Base-by-base conservation (phyloP, 768 basidiomycete species). In the Kwoniella pini region DNA sequence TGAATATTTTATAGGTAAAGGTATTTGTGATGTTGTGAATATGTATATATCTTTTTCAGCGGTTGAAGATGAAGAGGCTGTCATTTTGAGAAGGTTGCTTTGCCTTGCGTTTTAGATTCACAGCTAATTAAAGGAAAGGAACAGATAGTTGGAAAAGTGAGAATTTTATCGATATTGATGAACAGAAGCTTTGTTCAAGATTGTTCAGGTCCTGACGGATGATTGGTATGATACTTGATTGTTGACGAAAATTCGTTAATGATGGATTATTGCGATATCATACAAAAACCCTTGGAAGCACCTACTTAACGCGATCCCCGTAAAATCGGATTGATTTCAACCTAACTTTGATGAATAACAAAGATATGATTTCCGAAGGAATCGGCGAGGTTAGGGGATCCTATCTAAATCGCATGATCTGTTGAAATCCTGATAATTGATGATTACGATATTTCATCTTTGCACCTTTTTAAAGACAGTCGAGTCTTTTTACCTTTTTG, bases 21-120 rank as follows among this genome's bases (percentile, higher is more conserved):
- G 70, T 0, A 67, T 65, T 52, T 71, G 71, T 13, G 77, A 69
- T 4, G 71, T 75, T 5, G 73, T 78, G 54, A 73, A 68, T 44
- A 78, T 40, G 45, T 65, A 48, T 28, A 76, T 62, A 19, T 19
- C n/a, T 6, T 7, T 11, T 6, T 19, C 19, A 6, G 11, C n/a
- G 4, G 57, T 51, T 4, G 65, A 51, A 9, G 68, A 54, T 6
- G 53, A 19, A 21, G 57, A 24, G 6, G 42, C 31, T 11, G n/a
- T 21, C 43, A 28, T 33, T 39, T 45, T 39, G 28, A 24, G 28
- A 22, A 24, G 27, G 55, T 40, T 31, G 3, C n/a, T n/a, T n/a
- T n/a, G n/a, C n/a, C n/a, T n/a, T n/a, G n/a, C n/a, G n/a, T n/a
- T n/a, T n/a, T n/a, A n/a, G n/a, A n/a, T n/a, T n/a, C n/a, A n/a